Percentiles rank a stretch among this genome's conserved stretches.
Evolutionary conservation across 1,139 yeast species (phyloP).

Genomic region (Diutina scorzettiae): DNA sequence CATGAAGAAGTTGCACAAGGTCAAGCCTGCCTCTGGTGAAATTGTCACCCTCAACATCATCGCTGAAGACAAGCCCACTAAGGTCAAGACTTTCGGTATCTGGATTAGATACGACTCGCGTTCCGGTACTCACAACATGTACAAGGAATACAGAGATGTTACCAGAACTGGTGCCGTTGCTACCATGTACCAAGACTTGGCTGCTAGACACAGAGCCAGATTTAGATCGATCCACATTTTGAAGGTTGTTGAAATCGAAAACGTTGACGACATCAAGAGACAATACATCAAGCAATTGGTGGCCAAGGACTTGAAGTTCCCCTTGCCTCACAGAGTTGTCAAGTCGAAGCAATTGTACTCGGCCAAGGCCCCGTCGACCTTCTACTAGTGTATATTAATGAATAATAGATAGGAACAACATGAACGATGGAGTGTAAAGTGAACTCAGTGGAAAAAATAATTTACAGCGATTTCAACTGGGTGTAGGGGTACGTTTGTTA

Average conservation of each 20-base stretch:
- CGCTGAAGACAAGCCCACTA: constrained; percentile 94
- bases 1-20: constrained; percentile 98
- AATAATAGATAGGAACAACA: constrained; percentile 3
- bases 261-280: constrained; percentile 97
- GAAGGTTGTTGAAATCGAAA: constrained; percentile 98
- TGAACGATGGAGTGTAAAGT: neutral
- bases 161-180: constrained; percentile 99
- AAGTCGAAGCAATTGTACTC: constrained; percentile 82
- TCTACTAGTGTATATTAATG: constrained; percentile 44
- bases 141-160: constrained; percentile 99
- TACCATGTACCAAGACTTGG: constrained; percentile 98
- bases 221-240: constrained; percentile 97
- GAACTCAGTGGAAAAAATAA: neutral
- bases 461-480: neutral
- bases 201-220: constrained; percentile 99
- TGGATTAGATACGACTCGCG: constrained; percentile 99
- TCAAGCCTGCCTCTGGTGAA: constrained; percentile 99
- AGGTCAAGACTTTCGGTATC: constrained; percentile 99
- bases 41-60: constrained; percentile 86
- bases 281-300: constrained; percentile 98
- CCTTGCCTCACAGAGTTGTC: constrained; percentile 99
- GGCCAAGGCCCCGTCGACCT: constrained; percentile 93
- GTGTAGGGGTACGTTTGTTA: too few relatives aligned
- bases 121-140: constrained; percentile 99
- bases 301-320: constrained; percentile 95